Conservation (phyloP, 441 rosid genomes). For the Erodium trifolium region DNA sequence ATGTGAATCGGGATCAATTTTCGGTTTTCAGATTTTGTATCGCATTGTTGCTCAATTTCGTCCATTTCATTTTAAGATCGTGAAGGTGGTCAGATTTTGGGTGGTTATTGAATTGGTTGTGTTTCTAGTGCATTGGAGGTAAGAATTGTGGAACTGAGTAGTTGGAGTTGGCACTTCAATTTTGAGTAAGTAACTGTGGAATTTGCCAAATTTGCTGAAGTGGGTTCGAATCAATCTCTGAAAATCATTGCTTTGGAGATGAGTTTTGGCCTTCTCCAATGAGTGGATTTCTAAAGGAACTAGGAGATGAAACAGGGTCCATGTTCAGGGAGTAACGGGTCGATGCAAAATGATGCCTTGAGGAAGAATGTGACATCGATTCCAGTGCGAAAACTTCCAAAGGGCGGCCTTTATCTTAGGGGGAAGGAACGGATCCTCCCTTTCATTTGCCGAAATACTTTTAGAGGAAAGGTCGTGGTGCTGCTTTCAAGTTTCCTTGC, state of each 20-base stretch:
- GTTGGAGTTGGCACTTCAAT: neutral
- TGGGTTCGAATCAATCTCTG: neutral
- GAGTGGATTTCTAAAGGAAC: neutral
- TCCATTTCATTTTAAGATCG: neutral
- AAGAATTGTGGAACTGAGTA: neutral
- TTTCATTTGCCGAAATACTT: slow-evolving; percentile 39
- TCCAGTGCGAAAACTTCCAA: slow-evolving; percentile 28
- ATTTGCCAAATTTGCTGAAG: neutral
- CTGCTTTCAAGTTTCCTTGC: slow-evolving; percentile 51
- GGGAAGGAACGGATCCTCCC: slow-evolving; percentile 57
- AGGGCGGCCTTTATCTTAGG: slow-evolving; percentile 42
- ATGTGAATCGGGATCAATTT: neutral
- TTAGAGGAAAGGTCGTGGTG: slow-evolving; percentile 56
- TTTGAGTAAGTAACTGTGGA: neutral
- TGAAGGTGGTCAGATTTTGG: neutral
- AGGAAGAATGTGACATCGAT: slow-evolving; percentile 22
- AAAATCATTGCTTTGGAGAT: neutral
- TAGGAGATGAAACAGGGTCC: slow-evolving; percentile 24
- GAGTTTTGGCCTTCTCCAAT: slow-evolving; percentile 5
- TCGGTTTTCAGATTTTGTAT: neutral
- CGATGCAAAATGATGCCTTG: slow-evolving; percentile 27
- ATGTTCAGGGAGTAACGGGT: slow-evolving; percentile 49
- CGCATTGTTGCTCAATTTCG: neutral
- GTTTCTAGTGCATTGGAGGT: neutral
- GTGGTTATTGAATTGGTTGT: neutral